A percentile compares a stretch with the other conserved stretches of the same genome.
Conservation (phyloP, 179 eudicot species). For the Camellia oleifera region DNA sequence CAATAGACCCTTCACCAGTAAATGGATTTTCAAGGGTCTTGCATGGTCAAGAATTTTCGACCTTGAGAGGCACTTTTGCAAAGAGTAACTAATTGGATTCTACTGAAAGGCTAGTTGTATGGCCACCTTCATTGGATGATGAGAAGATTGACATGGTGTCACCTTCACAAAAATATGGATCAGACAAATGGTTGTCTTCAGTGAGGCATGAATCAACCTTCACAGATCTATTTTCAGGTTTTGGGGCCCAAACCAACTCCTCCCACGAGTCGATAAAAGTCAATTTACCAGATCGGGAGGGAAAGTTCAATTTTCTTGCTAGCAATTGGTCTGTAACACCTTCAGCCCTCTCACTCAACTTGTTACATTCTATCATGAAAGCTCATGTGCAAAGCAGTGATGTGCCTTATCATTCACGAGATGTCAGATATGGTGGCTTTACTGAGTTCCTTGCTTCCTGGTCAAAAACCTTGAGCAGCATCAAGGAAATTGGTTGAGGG, state of each 20-base stretch:
- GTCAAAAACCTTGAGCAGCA: conserved; percentile 46
- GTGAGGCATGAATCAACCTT: conserved; percentile 57
- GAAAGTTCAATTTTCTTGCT: conserved; percentile 44
- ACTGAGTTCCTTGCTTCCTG: conserved; percentile 40
- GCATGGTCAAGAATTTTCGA: conserved; percentile 89
- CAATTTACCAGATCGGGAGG: conserved; percentile 47
- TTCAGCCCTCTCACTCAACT: conserved; percentile 61
- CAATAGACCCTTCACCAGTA: conserved; percentile 58
- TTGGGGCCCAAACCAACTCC: conserved; percentile 48
- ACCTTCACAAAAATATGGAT: conserved; percentile 45
- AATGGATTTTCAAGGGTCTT: conserved; percentile 69
- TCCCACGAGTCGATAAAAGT: conserved; percentile 46
- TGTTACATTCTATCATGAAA: conserved; percentile 55
- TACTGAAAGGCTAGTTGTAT: conserved; percentile 50
- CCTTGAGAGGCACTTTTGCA: conserved; percentile 59
- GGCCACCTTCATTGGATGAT: conserved; percentile 54
- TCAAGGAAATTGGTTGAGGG: conserved; percentile 64
- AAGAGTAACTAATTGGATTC: conserved; percentile 73
- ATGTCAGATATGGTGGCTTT: conserved; percentile 51
- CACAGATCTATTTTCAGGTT: conserved; percentile 72
- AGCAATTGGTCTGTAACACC: conserved; percentile 54
- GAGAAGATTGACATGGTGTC: conserved; percentile 48
- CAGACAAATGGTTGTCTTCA: conserved; percentile 52
- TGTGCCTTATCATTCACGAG: conserved; percentile 43
- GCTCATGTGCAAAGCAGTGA: conserved; percentile 37